phyloP scores from a whole-genome alignment of 1,284 basidiomycete genomes.

The Cryptococcus sp. region DNA sequence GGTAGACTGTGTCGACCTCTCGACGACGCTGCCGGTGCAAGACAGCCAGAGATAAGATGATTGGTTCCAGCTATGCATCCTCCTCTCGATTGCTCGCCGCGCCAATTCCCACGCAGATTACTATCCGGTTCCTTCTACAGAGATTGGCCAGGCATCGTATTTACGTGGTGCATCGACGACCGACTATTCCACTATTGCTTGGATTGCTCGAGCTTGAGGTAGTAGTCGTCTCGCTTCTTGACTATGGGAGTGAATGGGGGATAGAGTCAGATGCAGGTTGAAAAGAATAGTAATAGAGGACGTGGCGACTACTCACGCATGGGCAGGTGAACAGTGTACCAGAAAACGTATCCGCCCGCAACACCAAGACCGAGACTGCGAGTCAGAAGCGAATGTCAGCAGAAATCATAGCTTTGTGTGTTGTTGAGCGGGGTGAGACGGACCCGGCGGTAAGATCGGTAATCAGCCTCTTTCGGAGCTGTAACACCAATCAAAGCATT shows the following conservation, averaged over 20 bases:
- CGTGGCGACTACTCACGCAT: constrained; percentile 62
- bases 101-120: neutral
- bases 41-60: neutral
- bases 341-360: constrained; percentile 71
- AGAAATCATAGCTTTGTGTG: neutral
- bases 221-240: constrained; percentile 75
- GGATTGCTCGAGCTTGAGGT: constrained; percentile 74
- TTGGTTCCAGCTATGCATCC: neutral
- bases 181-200: constrained; percentile 12
- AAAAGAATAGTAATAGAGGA: constrained; percentile 56
- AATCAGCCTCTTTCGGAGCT: constrained; percentile 80
- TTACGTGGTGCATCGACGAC: neutral
- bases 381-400: neutral
- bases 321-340: constrained; percentile 79
- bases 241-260: constrained; percentile 56
- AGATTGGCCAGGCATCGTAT: neutral
- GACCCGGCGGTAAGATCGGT: constrained; percentile 67
- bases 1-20: neutral
- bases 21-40: neutral
- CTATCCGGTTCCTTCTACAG: neutral
- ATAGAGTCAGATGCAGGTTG: neutral
- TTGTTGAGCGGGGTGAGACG: constrained; percentile 3
- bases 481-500: neutral
- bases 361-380: constrained; percentile 71
- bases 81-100: neutral